Percentiles rank a stretch among this genome's conserved stretches.
Evolutionary conservation across 2,329 filamentous ascomycete species (phyloP).

Genomic region (Colletotrichum higginsianum): DNA sequence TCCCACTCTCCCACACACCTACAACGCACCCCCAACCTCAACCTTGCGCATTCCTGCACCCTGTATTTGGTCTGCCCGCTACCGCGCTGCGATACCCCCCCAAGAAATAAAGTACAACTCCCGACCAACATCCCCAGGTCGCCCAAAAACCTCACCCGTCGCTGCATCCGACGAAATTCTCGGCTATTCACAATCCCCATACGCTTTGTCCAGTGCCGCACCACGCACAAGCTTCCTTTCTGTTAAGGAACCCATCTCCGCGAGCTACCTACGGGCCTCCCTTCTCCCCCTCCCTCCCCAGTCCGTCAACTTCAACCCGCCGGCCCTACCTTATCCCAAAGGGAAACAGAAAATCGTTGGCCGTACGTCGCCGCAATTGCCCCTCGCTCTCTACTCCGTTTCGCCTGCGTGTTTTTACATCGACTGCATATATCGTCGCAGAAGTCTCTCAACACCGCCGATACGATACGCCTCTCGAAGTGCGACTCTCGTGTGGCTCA

Average conservation of each 20-base stretch:
- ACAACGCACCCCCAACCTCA: slow-evolving; percentile 14
- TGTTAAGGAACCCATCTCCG: slow-evolving; percentile 1
- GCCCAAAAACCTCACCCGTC: slow-evolving; percentile 9
- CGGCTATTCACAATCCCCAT: slow-evolving; percentile 15
- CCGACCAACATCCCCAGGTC: slow-evolving; percentile 20
- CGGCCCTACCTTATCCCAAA: slow-evolving; percentile 11
- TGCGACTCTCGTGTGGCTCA: slow-evolving; percentile 23
- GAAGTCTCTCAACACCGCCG: slow-evolving; percentile 5
- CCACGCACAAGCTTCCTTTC: slow-evolving; percentile 5
- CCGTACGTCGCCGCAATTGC: slow-evolving; percentile 14
- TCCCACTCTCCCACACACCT: neutral
- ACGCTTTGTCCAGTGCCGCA: slow-evolving; percentile 8
- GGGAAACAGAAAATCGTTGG: neutral
- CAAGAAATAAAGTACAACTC: slow-evolving; percentile 23
- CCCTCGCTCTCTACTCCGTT: slow-evolving; percentile 19
- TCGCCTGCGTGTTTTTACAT: slow-evolving; percentile 33
- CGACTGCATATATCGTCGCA: slow-evolving; percentile 14
- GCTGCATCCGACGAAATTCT: slow-evolving; percentile 19
- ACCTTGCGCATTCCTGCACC: slow-evolving; percentile 22
- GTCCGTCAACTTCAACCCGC: slow-evolving; percentile 9
- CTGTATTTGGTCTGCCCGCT: slow-evolving; percentile 21
- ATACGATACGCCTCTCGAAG: neutral
- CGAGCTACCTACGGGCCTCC: slow-evolving; percentile 11
- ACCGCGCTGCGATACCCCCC: slow-evolving; percentile 24
- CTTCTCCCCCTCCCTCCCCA: slow-evolving; percentile 5